phyloP scores from a whole-genome alignment of 1,284 basidiomycete species.

The Inonotus hispidus region DNA sequence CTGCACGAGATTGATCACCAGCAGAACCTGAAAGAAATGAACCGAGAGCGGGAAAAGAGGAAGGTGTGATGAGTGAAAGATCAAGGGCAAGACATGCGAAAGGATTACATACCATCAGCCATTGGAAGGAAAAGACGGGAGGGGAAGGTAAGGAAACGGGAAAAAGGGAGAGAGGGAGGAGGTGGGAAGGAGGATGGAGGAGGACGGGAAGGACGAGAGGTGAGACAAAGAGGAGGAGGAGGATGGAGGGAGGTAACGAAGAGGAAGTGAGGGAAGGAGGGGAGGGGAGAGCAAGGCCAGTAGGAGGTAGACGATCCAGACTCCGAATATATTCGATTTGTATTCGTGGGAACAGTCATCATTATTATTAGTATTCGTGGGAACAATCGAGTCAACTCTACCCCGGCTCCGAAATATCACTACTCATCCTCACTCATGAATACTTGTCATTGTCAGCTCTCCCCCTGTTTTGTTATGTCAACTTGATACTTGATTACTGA shows the following conservation, averaged over 20 bases:
- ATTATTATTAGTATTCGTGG: neutral
- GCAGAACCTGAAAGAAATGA: slow-evolving; percentile 10
- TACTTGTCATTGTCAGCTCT: too few relatives aligned
- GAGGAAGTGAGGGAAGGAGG: slow-evolving; percentile 17
- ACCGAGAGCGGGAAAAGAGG: neutral
- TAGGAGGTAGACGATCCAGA: neutral
- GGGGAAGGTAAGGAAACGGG: slow-evolving; percentile 27
- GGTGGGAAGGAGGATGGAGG: slow-evolving; percentile 29
- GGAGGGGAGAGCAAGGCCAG: neutral
- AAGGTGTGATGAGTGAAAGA: neutral
- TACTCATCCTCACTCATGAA: too few relatives aligned
- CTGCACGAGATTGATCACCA: slow-evolving; percentile 49
- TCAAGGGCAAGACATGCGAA: neutral
- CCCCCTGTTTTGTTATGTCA: too few relatives aligned
- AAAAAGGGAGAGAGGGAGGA: slow-evolving; percentile 27
- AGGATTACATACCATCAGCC: slow-evolving; percentile 12
- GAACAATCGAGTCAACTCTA: neutral
- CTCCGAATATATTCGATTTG: neutral
- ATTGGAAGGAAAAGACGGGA: slow-evolving; percentile 2
- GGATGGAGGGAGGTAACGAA: slow-evolving; percentile 22
- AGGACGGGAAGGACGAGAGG: slow-evolving; percentile 25
- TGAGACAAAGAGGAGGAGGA: slow-evolving; percentile 1
- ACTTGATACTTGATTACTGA: too few relatives aligned
- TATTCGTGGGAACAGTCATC: neutral
- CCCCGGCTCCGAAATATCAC: neutral